Conservation (phyloP, 345 rosid genomes). For the Luvunga scandens region DNA sequence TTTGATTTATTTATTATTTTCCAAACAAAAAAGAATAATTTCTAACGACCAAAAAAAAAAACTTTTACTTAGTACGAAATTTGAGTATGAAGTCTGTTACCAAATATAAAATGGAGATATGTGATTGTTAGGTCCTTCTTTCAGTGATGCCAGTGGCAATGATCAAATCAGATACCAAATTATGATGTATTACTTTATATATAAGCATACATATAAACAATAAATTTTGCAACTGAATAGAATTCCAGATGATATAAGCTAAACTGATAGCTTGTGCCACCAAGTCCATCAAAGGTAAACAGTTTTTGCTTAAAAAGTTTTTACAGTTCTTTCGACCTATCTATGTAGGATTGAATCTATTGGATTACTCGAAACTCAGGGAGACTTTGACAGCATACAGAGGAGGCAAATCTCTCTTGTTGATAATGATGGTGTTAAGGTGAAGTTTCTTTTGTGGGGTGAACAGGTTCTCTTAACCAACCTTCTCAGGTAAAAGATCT, state of each 20-base stretch:
- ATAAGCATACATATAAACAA: neutral
- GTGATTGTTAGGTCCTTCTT: neutral
- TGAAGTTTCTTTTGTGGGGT: constrained; percentile 84
- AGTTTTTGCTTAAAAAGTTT: neutral
- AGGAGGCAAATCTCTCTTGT: constrained; percentile 67
- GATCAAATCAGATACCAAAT: neutral
- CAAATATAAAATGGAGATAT: neutral
- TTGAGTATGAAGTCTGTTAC: neutral
- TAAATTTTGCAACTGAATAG: neutral
- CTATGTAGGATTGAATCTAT: constrained; percentile 78
- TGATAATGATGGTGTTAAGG: constrained; percentile 61
- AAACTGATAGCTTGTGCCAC: neutral
- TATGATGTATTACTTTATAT: neutral
- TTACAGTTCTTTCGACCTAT: neutral
- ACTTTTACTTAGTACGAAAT: neutral
- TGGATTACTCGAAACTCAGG: constrained; percentile 64
- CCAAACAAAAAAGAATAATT: neutral
- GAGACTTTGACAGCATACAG: constrained; percentile 42
- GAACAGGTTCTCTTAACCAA: constrained; percentile 80
- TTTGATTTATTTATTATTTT: neutral
- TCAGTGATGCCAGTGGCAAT: neutral
- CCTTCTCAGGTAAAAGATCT: constrained; percentile 72
- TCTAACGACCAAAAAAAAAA: neutral
- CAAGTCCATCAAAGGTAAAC: neutral
- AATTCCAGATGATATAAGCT: neutral